phyloP scores from a whole-genome alignment of 345 rosid species.

The Boechera divaricarpa region DNA sequence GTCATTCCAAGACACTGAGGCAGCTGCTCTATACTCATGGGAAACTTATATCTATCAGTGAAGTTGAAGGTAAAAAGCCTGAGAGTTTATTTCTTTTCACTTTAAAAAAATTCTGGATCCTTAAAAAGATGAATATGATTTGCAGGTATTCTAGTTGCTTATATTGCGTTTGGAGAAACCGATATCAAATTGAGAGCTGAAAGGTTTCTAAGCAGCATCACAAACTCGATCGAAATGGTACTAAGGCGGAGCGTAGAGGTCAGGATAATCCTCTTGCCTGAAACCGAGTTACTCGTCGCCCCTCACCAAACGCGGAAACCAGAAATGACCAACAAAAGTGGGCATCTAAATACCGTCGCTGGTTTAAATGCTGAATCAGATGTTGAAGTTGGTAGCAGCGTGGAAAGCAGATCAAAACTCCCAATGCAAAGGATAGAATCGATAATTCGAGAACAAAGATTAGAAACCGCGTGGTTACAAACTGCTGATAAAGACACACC shows the following conservation, averaged over 20 bases:
- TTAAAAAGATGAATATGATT: constrained; percentile 27
- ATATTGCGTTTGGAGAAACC: constrained; percentile 69
- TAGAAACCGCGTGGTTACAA: constrained; percentile 98
- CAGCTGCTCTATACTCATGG: constrained; percentile 81
- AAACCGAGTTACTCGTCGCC: constrained; percentile 53
- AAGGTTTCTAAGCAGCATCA: constrained; percentile 91
- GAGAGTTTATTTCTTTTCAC: constrained; percentile 1
- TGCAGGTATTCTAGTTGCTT: constrained; percentile 82
- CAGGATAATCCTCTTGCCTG: constrained; percentile 71
- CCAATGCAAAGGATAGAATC: constrained; percentile 96
- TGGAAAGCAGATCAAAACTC: constrained; percentile 56
- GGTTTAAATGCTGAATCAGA: constrained; percentile 48
- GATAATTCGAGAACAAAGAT: constrained; percentile 87
- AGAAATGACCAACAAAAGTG: constrained; percentile 49
- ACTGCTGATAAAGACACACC: constrained; percentile 85
- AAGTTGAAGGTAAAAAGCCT: constrained; percentile 68
- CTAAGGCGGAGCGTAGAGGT: constrained; percentile 83
- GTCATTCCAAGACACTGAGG: constrained; percentile 90
- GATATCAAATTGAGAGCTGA: constrained; percentile 84
- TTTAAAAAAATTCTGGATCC: background rate
- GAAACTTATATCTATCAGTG: constrained; percentile 81
- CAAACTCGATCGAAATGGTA: constrained; percentile 89
- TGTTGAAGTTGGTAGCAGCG: constrained; percentile 45
- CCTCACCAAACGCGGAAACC: constrained; percentile 44
- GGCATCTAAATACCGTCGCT: constrained; percentile 46